Percentiles rank a stretch among this genome's conserved stretches.
Conservation (phyloP, 371 early-diverging fungal species). For the Entomophthora muscae region DNA sequence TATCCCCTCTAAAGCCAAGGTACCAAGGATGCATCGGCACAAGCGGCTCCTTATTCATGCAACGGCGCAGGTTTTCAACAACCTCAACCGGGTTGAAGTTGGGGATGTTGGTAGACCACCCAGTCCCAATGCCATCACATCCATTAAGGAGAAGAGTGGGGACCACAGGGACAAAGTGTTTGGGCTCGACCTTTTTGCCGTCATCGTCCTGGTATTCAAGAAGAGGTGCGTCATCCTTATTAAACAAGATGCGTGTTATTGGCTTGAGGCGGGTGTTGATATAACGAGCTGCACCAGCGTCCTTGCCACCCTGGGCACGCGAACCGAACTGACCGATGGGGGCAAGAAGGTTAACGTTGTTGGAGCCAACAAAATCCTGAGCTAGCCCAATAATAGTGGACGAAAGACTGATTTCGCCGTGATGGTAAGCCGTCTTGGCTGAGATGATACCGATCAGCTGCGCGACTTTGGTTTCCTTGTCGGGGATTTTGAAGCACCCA, state of each 20-base stretch:
- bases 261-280: slow-evolving; percentile 74
- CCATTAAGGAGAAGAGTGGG: slow-evolving; percentile 98
- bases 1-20: slow-evolving; percentile 66
- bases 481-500: slow-evolving; percentile 81
- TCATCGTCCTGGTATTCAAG: slow-evolving; percentile 90
- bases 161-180: slow-evolving; percentile 88
- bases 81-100: slow-evolving; percentile 91
- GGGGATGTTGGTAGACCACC: slow-evolving; percentile 71
- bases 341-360: slow-evolving; percentile 86
- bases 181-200: slow-evolving; percentile 88
- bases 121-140: slow-evolving; percentile 98
- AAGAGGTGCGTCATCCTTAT: slow-evolving; percentile 76
- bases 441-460: slow-evolving; percentile 92
- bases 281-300: slow-evolving; percentile 96
- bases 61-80: slow-evolving; percentile 66
- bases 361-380: slow-evolving; percentile 96
- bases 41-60: slow-evolving; percentile 62
- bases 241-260: slow-evolving; percentile 75
- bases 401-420: slow-evolving; percentile 86
- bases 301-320: slow-evolving; percentile 92
- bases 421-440: slow-evolving; percentile 94
- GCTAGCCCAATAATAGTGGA: slow-evolving; percentile 95
- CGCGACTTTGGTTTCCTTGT: slow-evolving; percentile 91
- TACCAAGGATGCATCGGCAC: slow-evolving; percentile 91
- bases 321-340: slow-evolving; percentile 98